These are phyloP conservation scores for Babesia sp. DNA, from an alignment of 169 alveolate species.

Conservation along the genomic window DNA sequence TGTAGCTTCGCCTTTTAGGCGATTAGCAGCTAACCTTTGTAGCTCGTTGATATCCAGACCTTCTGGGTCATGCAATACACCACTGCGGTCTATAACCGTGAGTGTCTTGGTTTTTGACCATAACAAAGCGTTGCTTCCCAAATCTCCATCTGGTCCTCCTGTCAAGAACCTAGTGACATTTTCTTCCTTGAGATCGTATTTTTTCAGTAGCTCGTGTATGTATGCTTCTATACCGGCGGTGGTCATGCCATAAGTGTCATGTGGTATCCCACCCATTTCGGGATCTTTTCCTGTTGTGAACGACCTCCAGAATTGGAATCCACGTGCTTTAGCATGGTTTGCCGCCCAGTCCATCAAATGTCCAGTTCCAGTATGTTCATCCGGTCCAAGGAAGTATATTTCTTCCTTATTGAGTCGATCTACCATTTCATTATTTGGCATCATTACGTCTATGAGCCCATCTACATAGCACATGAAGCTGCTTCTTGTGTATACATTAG, in stretches of 20 bases:
- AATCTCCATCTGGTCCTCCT: conserved; percentile 90
- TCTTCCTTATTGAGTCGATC: conserved; percentile 62
- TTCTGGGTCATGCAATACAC: conserved; percentile 83
- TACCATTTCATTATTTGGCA: conserved; percentile 65
- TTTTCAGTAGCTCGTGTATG: conserved; percentile 67
- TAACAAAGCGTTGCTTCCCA: conserved; percentile 84
- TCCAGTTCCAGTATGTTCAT: conserved; percentile 83
- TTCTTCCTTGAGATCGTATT: conserved; percentile 71
- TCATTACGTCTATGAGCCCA: conserved; percentile 59
- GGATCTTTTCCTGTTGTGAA: conserved; percentile 86
- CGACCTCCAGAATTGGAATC: conserved; percentile 77
- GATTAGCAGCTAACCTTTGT: conserved; percentile 69
- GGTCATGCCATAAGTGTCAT: conserved; percentile 87
- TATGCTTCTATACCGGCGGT: conserved; percentile 76
- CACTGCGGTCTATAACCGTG: conserved; percentile 85
- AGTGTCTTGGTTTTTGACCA: conserved; percentile 78
- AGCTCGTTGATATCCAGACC: conserved; percentile 81
- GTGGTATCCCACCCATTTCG: conserved; percentile 87
- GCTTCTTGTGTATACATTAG: conserved; percentile 45
- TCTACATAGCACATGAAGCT: conserved; percentile 77
- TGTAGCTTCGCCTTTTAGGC: conserved; percentile 49
- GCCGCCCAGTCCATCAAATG: conserved; percentile 87
- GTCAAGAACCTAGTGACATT: conserved; percentile 79
- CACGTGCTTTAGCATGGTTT: conserved; percentile 74
- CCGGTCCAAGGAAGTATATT: conserved; percentile 75